These are phyloP conservation scores for Fragilariopsis cylindrus DNA, from an alignment of 108 stramenopile genomes.

Conservation along the genomic window DNA sequence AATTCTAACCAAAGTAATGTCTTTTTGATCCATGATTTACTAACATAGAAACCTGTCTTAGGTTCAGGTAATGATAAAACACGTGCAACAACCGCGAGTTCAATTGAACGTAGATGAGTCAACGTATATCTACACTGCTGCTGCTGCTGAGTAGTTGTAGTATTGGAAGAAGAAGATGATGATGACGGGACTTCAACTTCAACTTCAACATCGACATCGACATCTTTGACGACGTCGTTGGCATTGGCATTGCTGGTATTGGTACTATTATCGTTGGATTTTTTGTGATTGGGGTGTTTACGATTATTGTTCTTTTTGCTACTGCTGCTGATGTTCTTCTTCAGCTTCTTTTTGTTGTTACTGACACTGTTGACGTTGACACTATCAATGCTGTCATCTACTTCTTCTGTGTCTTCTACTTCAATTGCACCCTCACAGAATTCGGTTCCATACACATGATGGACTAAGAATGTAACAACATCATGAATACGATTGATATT, in stretches of 20 bases:
- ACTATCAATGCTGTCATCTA: neutral
- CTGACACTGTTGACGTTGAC: neutral
- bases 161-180: neutral
- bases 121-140: constrained; percentile 52
- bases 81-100: constrained; percentile 86
- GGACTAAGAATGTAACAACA: constrained; percentile 58
- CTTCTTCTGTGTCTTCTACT: constrained; percentile 40
- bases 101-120: constrained; percentile 83
- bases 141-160: neutral
- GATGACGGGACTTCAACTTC: neutral
- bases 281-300: constrained; percentile 24
- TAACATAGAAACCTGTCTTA: constrained; percentile 72
- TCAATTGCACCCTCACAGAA: constrained; percentile 63
- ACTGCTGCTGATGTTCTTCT: neutral
- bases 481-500: constrained; percentile 56
- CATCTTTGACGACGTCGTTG: neutral
- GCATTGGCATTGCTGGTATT: constrained; percentile 27
- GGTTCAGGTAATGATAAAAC: constrained; percentile 82
- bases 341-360: neutral
- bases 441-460: constrained; percentile 69
- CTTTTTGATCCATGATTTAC: constrained; percentile 84
- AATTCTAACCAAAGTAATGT: constrained; percentile 83
- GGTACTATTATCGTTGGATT: constrained; percentile 36
- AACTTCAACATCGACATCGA: too few relatives aligned
- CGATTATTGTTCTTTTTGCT: neutral